These are phyloP conservation scores for Mycena kentingensis DNA, from an alignment of 768 basidiomycete genomes.

Conservation along the genomic window DNA sequence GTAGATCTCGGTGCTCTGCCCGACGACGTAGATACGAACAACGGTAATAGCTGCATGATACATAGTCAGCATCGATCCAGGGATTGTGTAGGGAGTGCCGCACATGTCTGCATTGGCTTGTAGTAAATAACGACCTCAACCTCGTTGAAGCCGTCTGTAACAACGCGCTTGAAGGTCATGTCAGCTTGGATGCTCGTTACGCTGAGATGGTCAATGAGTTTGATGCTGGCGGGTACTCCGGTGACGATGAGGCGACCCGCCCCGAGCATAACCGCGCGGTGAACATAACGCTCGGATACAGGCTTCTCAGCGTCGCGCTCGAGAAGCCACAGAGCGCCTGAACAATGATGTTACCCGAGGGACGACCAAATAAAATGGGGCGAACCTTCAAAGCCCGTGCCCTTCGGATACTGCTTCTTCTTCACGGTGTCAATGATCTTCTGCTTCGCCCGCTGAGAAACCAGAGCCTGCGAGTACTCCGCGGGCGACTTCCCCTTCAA, in stretches of 20 bases:
- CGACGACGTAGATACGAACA: constrained; percentile 4
- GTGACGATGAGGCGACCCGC: constrained; percentile 8
- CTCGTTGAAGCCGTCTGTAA: constrained; percentile 4
- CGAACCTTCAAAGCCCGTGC: constrained; percentile 2
- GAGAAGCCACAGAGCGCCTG: no score
- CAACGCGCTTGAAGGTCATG: constrained; percentile 7
- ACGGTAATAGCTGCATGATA: not conserved
- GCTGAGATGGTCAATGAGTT: constrained; percentile 7
- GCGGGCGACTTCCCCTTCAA: not conserved
- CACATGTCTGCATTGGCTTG: constrained; percentile 3
- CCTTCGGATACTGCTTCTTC: constrained; percentile 1
- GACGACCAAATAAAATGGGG: not conserved
- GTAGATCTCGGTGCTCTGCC: constrained; percentile 1
- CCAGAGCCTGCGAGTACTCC: not conserved
- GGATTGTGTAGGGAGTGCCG: not conserved
- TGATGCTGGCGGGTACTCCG: constrained; percentile 1
- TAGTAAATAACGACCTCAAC: constrained; percentile 7
- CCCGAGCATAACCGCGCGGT: not conserved
- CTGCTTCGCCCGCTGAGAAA: not conserved
- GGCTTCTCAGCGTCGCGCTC: not conserved
- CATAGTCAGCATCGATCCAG: not conserved
- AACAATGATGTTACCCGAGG: no score
- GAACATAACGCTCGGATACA: constrained; percentile 6
- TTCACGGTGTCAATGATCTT: not conserved
- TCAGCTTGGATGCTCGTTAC: constrained; percentile 10